Evolutionary conservation across 169 alveolate genomes (phyloP), one percentile per base, ranked within the genome.

Genomic region (Plasmodium berghei): DNA sequence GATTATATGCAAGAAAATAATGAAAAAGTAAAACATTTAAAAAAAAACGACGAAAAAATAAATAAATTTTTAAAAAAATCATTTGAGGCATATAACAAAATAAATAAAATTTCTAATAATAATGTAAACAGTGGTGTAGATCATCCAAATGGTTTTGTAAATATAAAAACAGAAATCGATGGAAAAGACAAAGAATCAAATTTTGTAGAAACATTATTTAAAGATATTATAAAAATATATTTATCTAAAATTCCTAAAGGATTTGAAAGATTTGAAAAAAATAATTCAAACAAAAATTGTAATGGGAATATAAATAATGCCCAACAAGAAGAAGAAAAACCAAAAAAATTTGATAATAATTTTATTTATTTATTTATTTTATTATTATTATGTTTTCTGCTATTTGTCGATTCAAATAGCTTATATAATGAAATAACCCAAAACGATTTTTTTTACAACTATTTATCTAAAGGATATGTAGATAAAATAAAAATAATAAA

Each of bases 361-460:
- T 62, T 93, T 42, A 61, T 94, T 56, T 58, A 90, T 14, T 9
- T 89, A 2, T 55, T 89, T 46, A 92, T 93, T 26, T 28, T 92
- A 34, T 73, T 91, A 2, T 26, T 89, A n/a, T 67, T 93, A 54
- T 49, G 67, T 49, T 28, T 92, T n/a, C 87, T 92, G 52, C 92
- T 92, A 26, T 73, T 92, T 52, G 64, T 92, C 28, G 94, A 92
- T 59, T 62, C 92, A n/a, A 77, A 89, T 55, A 88, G 91, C 1
- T 62, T 90, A 16, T 87, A 74, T 67, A 96, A 96, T 74, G 97
- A 95, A 72, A 92, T 96, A 20, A 96, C 97, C 1, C 70, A 94
- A 45, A 96, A 95, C 83, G 98, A 96, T 77, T 96, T 96, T 89
- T 54, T 95, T 40, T 66, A 83, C 34, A 91, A 94, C 62, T 94